Base-by-base conservation (phyloP, 179 eudicot species). In the Kewa caespitosa region DNA sequence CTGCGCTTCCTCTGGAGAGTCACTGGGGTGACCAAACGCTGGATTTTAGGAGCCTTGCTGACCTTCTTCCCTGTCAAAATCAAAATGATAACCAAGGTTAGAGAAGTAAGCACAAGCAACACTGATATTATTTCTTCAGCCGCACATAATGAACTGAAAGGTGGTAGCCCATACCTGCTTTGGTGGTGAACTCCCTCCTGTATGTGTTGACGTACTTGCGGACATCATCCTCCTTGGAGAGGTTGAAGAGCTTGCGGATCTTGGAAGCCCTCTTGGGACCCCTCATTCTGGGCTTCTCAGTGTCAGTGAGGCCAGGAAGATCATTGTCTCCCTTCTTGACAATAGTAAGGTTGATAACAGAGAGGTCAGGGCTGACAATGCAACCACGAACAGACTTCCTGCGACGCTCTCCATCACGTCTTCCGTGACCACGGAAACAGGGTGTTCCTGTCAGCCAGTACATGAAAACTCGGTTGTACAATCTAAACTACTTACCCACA, bases 221-320 rank as follows among this genome's bases (percentile, higher is more conserved):
- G 6, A 91, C 96, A 85, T 91, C 96, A 81, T 91, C 96, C 30
- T 91, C 90, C 83, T 91, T 91, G 70, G 89, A 78, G 30, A 92
- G 93, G 87, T 92, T 89, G 72, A 92, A 92, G 55, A 92, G 97
- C 86, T 92, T 92, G 54, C 97, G 79, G 79, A 92, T 92, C 88
- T 92, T 92, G 27, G 97, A 92, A 25, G 97, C 96, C 77, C 97
- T 92, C 84, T 92, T 92, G 32, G 97, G 97, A 57, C 97, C 97
- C 75, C 97, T 90, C 97, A 90, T 92, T 80, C 95, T 92, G 37
- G 97, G 97, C 71, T 92, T 92, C 85, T 92, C 97, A 39, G 81
- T 78, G 77, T 92, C 97, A 28, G 97, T 92, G 30, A 92, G 81
- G 2, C 97, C 97, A 36, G 97, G 97, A 17, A 92, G 89, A 68